phyloP scores from a whole-genome alignment of 768 basidiomycete species.

The Termitomyces sp. region DNA sequence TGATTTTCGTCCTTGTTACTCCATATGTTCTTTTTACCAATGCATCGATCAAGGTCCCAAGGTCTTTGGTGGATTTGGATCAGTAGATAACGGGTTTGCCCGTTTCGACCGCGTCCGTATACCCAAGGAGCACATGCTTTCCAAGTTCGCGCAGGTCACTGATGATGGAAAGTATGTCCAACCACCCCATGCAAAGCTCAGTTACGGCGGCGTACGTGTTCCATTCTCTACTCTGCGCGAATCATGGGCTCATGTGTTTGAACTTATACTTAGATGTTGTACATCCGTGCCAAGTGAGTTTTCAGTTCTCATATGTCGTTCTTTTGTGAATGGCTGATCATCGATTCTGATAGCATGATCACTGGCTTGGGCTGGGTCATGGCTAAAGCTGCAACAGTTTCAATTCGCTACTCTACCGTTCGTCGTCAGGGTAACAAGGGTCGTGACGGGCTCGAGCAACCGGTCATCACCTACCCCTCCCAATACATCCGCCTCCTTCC shows the following conservation, averaged over 20 bases:
- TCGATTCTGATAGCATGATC: constrained; percentile 52
- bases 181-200: constrained; percentile 71
- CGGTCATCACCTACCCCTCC: constrained; percentile 71
- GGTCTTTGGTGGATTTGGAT: constrained; percentile 40
- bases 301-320: not conserved
- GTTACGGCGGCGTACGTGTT: constrained; percentile 65
- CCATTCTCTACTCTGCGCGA: not conserved
- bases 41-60: constrained; percentile 47
- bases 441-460: constrained; percentile 53
- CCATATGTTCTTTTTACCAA: not conserved
- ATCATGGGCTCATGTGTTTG: not conserved
- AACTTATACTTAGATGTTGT: constrained; percentile 52
- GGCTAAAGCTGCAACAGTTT: constrained; percentile 61
- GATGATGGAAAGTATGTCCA: constrained; percentile 58
- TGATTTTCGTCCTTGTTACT: not conserved
- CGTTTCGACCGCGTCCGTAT: constrained; percentile 63
- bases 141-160: constrained; percentile 68
- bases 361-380: constrained; percentile 56
- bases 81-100: constrained; percentile 67
- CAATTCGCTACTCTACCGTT: constrained; percentile 70
- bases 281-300: constrained; percentile 61
- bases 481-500: constrained; percentile 71
- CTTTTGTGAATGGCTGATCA: not conserved
- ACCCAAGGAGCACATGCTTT: constrained; percentile 70
- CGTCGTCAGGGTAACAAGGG: constrained; percentile 61